Conservation (phyloP, 1,139 yeast genomes). For the Kodamaea sp. region DNA sequence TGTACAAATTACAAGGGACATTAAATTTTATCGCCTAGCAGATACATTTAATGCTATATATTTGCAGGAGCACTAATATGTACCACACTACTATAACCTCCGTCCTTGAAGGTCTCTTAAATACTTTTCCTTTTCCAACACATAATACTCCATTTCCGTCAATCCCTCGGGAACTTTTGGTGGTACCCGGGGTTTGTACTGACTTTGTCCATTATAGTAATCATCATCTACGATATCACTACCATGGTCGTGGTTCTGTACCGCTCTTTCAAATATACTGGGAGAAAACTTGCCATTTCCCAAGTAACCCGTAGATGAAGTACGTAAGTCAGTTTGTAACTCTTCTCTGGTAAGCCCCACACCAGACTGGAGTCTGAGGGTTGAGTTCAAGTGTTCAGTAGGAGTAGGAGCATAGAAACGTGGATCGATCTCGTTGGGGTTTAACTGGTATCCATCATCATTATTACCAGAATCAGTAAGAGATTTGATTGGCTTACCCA, state of each 20-base stretch:
- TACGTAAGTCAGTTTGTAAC: constrained; percentile 20
- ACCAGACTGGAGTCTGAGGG: constrained; percentile 25
- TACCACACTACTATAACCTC: constrained; percentile 19
- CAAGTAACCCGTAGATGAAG: constrained; percentile 23
- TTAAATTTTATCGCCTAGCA: no score
- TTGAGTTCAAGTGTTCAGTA: constrained; percentile 34
- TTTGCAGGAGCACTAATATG: no score
- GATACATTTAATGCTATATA: no score
- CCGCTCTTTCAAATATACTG: constrained; percentile 32
- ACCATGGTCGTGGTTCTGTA: constrained; percentile 12
- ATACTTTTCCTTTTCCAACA: constrained; percentile 42
- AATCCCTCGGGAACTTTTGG: constrained; percentile 58
- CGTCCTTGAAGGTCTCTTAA: constrained; percentile 47
- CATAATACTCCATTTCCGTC: constrained; percentile 48
- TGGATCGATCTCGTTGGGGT: constrained; percentile 45
- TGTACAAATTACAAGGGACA: no score
- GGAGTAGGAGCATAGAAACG: constrained; percentile 51
- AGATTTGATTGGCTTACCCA: constrained; percentile 38
- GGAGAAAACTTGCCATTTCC: constrained; percentile 42
- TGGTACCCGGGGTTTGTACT: constrained; percentile 47
- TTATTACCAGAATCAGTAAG: constrained; percentile 18
- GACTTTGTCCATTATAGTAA: constrained; percentile 33
- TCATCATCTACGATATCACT: constrained; percentile 22
- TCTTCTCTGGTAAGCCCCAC: constrained; percentile 20
- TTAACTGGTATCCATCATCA: constrained; percentile 14